phyloP scores from a whole-genome alignment of 352 stramenopile species.

The Phytophthora cactorum region DNA sequence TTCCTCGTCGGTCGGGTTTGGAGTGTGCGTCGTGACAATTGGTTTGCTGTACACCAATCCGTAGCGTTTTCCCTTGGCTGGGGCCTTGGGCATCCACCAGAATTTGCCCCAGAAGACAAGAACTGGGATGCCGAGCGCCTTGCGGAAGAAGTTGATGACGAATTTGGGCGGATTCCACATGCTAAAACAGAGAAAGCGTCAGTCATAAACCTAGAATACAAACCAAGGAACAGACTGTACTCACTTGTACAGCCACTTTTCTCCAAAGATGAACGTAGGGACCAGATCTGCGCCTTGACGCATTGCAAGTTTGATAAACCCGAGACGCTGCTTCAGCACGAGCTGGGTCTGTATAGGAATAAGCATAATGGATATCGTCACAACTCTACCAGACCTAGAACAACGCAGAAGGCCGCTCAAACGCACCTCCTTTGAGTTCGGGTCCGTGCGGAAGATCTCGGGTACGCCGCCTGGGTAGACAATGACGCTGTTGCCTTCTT shows the following conservation, averaged over 20 bases:
- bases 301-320: slow-evolving; percentile 57
- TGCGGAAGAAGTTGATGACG: slow-evolving; percentile 57
- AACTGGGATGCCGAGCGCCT: slow-evolving; percentile 65
- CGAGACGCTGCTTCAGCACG: slow-evolving; percentile 49
- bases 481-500: slow-evolving; percentile 41
- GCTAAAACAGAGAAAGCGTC: slow-evolving; percentile 16
- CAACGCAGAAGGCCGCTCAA: not conserved
- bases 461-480: slow-evolving; percentile 50
- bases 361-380: not conserved
- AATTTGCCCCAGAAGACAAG: slow-evolving; percentile 79
- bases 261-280: slow-evolving; percentile 55
- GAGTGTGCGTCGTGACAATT: slow-evolving; percentile 44
- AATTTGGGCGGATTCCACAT: slow-evolving; percentile 64
- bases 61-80: slow-evolving; percentile 54
- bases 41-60: slow-evolving; percentile 75
- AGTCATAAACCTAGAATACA: no score
- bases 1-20: slow-evolving; percentile 59
- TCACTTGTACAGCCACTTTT: slow-evolving; percentile 65
- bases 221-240: slow-evolving; percentile 2
- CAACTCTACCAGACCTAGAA: not conserved
- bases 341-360: slow-evolving; percentile 28
- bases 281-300: slow-evolving; percentile 51
- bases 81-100: slow-evolving; percentile 65
- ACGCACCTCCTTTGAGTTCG: slow-evolving; percentile 37
- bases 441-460: slow-evolving; percentile 51